Percentiles rank a stretch among this genome's conserved stretches.
These are phyloP conservation scores for Posidonia australis DNA, from an alignment of 106 monocot genomes.

Conservation along the genomic window DNA sequence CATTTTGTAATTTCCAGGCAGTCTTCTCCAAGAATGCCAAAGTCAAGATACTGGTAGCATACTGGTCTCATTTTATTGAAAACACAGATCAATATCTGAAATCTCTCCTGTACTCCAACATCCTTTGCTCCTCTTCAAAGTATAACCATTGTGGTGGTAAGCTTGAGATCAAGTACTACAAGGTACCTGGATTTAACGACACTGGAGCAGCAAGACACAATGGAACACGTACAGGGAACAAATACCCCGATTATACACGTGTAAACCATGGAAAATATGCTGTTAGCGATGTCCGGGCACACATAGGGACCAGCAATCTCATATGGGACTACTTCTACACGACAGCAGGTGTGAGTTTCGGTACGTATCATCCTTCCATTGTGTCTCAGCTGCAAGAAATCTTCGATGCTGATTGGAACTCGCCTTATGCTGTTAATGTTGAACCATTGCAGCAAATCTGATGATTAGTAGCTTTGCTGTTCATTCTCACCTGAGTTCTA, in stretches of 20 bases:
- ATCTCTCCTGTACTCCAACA: slow-evolving; percentile 68
- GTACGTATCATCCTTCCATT: slow-evolving; percentile 42
- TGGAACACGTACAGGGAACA: slow-evolving; percentile 41
- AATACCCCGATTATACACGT: slow-evolving; percentile 64
- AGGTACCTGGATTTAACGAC: slow-evolving; percentile 55
- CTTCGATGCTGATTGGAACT: slow-evolving; percentile 92
- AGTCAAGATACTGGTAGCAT: slow-evolving; percentile 61
- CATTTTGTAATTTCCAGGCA: slow-evolving; percentile 32
- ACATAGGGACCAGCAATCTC: slow-evolving; percentile 96
- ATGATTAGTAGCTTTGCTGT: too few species aligned
- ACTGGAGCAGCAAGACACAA: slow-evolving; percentile 53
- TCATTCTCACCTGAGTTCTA: too few species aligned
- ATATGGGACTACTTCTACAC: slow-evolving; percentile 96
- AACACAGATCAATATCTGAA: slow-evolving; percentile 75
- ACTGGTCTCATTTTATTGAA: slow-evolving; percentile 62
- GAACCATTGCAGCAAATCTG: not conserved
- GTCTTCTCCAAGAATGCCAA: slow-evolving; percentile 72
- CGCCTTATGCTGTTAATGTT: slow-evolving; percentile 60
- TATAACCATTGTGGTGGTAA: slow-evolving; percentile 66
- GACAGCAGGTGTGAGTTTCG: slow-evolving; percentile 70
- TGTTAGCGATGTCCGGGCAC: slow-evolving; percentile 67
- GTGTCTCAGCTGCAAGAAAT: slow-evolving; percentile 59
- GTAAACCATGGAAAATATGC: slow-evolving; percentile 97
- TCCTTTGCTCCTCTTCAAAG: slow-evolving; percentile 54
- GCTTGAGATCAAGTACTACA: slow-evolving; percentile 62